Percentiles rank a stretch among this genome's conserved stretches.
Evolutionary conservation across 2,329 filamentous ascomycete genomes (phyloP).

Genomic region (Penicillium sp.): DNA sequence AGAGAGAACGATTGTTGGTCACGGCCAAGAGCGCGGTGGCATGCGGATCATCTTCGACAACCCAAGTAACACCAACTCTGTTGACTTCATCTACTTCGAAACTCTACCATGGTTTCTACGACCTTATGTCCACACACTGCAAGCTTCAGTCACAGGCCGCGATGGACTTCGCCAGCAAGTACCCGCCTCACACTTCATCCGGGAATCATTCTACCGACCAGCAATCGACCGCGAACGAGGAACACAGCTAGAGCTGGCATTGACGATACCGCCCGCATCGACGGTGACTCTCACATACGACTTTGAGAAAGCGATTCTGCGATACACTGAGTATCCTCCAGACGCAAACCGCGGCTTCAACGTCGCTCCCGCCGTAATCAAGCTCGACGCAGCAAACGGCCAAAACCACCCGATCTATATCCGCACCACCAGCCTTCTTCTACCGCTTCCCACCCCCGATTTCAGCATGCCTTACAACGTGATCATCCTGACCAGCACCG

Average conservation of each 20-base stretch:
- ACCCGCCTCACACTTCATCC: constrained; percentile 45
- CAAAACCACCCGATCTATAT: constrained; percentile 51
- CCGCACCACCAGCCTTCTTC: constrained; percentile 77
- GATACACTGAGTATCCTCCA: constrained; percentile 95
- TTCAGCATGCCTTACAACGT: constrained; percentile 99
- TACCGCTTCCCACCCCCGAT: constrained; percentile 89
- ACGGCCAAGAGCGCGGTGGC: constrained; percentile 86
- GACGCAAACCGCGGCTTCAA: constrained; percentile 97
- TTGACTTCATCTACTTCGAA: constrained; percentile 89
- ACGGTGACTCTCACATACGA: constrained; percentile 87
- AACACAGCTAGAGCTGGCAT: constrained; percentile 79
- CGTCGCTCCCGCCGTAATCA: constrained; percentile 82
- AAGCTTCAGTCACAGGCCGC: constrained; percentile 51
- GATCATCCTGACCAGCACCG: constrained; percentile 93
- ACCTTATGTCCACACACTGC: constrained; percentile 84
- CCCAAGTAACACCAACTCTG: constrained; percentile 59
- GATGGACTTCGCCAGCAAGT: constrained; percentile 31
- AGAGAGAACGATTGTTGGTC: constrained; percentile 81
- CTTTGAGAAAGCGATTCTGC: constrained; percentile 88
- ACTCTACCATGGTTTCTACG: constrained; percentile 97
- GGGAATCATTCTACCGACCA: constrained; percentile 84
- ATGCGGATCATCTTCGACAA: constrained; percentile 85
- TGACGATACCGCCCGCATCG: constrained; percentile 70
- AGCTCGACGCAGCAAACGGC: constrained; percentile 50
- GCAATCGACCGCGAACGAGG: constrained; percentile 78